Conservation (phyloP, 306 rosid genomes). For the Begonia loranthoides region DNA sequence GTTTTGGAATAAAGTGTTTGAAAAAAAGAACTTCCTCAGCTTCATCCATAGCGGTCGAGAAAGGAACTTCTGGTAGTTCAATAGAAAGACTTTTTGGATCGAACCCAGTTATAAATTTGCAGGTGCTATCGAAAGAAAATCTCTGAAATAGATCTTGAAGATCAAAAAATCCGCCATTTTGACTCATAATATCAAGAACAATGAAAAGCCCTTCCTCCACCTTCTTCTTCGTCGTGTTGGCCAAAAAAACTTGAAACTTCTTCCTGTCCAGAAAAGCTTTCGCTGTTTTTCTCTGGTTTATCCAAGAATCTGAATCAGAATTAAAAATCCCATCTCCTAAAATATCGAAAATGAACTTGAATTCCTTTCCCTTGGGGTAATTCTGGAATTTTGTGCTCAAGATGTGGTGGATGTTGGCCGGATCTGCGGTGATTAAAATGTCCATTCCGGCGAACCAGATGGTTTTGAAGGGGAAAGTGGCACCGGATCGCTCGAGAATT, state of each 20-base stretch:
- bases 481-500: conserved; percentile 1
- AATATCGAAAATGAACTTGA: conserved; percentile 15
- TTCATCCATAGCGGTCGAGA: conserved; percentile 26
- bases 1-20: conserved; percentile 13
- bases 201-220: conserved; percentile 10
- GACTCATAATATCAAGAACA: not conserved
- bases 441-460: conserved; percentile 21
- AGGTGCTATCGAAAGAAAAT: conserved; percentile 27
- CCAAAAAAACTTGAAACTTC: conserved; percentile 8
- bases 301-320: conserved; percentile 19
- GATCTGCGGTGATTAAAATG: conserved; percentile 14
- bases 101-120: conserved; percentile 20
- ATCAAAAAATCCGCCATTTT: conserved; percentile 13
- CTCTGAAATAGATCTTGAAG: conserved; percentile 25
- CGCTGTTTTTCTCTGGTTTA: conserved; percentile 10
- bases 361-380: conserved; percentile 16
- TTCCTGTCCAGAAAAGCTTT: conserved; percentile 2
- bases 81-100: conserved; percentile 25
- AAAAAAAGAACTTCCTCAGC: conserved; percentile 14
- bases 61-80: conserved; percentile 18
- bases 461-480: conserved; percentile 15
- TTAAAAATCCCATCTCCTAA: conserved; percentile 28
- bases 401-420: conserved; percentile 21
- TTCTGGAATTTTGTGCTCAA: conserved; percentile 15
- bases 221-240: conserved; percentile 8